Evolutionary conservation across 2,329 filamentous ascomycete genomes (phyloP), one percentile per base, ranked within the genome.

Genomic region (Dothideomycetes sp.): DNA sequence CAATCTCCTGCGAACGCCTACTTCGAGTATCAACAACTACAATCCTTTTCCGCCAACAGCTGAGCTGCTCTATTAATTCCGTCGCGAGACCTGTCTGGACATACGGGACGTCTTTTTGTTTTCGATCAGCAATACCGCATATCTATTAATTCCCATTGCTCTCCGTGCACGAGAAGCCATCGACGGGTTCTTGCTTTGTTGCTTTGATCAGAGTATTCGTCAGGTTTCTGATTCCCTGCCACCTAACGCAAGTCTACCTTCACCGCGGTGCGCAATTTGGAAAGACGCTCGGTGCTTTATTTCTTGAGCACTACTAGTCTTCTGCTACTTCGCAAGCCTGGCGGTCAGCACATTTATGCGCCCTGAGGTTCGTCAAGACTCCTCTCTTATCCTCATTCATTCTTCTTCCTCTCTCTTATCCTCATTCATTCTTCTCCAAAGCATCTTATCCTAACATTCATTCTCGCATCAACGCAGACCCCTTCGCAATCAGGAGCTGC

Each of bases 1-100:
- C 54, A 57, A 59, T 57, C 53, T 58, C 54, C 54, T 58, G 54
- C 55, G 56, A 59, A 59, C 56, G 51, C 51, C 52, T 56, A 54
- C 53, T 29, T 46, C 49, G 52, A 52, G 48, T 44, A 51, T 49
- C 45, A 40, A 46, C 50, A 49, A 54, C 52, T 53, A 54, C 53
- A 51, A 46, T 43, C 41, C 42, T 37, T n/a, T n/a, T 25, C 43
- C 37, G 20, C 25, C 37, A 22, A 32, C 37, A 35, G 40, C 40
- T 42, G 40, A 33, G 30, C 32, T 40, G 37, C 37, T 33, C 37
- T 44, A 44, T 49, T 49, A 50, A 48, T 48, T 44, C 41, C 13
- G 13, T 24, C 25, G 40, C 24, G 17, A 36, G 25, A 35, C 40
- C 40, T 42, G 40, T 25, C 40, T 36, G 40, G 40, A 34, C 36